Evolutionary conservation across 2,329 filamentous ascomycete genomes (phyloP), one percentile per base, ranked within the genome.

Genomic region (Diaporthe citri): DNA sequence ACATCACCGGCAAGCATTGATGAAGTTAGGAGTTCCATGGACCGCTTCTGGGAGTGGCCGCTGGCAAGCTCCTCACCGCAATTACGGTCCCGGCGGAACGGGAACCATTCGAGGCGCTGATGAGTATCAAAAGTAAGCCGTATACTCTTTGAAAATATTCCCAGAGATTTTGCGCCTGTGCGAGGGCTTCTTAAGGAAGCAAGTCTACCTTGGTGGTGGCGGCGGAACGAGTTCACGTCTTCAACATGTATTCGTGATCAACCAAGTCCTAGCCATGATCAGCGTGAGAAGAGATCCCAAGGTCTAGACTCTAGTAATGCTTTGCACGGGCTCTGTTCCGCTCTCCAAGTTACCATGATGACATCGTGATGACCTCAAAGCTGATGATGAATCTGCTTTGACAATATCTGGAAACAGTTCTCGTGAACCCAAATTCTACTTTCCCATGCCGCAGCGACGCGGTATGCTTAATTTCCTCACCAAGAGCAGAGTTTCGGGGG

Each of bases 361-460:
- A 69, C 34, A 34, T 15, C 31, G 2, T 17, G n/a, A 69, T 69
- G 64, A 55, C 34, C n/a, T 55, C 48, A 41, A 22, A 8, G 36
- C 12, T 3, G 13, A 22, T 3, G 13, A 22, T 41, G 46, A 52
- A 20, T 52, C 22, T 52, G 64, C 64, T 69, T 31, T 55, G 64
- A 69, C 48, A 55, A 1, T 25, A n/a, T 41, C 64, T 8, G 48
- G 34, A 41, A 69, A 48, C 60, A 39, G 12, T 28, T 52, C 3
- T 67, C 64, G n/a, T 25, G 64, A 39, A 67, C 31, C 46, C 64
- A 67, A 36, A 67, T 41, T 20, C 34, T 13, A 52, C 46, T 67
- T 67, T 67, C 13, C 64, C 64, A 67, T 67, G 46, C 31, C 12
- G 15, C 10, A 9, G 31, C 12, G 31, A 51, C 22, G 31, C 13